These are phyloP conservation scores for Selenicereus undatus DNA, from an alignment of 148 eudicot species.

Conservation along the genomic window DNA sequence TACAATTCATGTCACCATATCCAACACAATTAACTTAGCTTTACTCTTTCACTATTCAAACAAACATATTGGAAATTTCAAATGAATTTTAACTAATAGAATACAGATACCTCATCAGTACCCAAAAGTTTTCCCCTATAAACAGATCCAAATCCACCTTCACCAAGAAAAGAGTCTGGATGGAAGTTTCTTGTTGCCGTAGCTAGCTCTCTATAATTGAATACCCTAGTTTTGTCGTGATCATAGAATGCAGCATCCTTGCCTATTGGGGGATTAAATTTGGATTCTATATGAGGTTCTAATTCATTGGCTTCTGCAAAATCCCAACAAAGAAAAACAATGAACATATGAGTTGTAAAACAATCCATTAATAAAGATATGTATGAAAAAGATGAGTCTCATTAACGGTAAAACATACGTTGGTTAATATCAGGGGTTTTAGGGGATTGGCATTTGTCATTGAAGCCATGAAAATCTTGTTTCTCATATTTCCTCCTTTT, in stretches of 20 bases:
- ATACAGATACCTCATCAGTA: conserved; percentile 20
- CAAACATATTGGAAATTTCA: not conserved
- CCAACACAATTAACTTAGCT: not conserved
- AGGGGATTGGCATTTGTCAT: conserved; percentile 14
- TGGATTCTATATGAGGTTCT: conserved; percentile 9
- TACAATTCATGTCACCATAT: not conserved
- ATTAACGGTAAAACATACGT: conserved; percentile 20
- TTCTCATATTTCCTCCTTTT: conserved; percentile 24
- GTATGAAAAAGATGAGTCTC: not conserved
- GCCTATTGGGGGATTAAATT: not conserved
- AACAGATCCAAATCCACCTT: conserved; percentile 40
- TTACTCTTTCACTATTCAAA: not conserved
- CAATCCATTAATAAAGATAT: not conserved
- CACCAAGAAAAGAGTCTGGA: conserved; percentile 33
- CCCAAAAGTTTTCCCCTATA: conserved; percentile 25
- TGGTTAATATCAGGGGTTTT: conserved; percentile 19
- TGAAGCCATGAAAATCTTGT: conserved; percentile 18
- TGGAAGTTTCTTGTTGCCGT: conserved; percentile 33
- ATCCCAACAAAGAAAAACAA: not conserved
- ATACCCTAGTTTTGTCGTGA: conserved; percentile 17
- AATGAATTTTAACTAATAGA: not conserved
- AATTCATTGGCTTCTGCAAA: conserved; percentile 20
- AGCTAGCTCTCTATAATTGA: conserved; percentile 30
- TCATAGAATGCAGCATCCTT: conserved; percentile 3
- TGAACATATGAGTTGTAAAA: not conserved